Base-by-base conservation (phyloP, 179 eudicot genomes). In the Vitellaria paradoxa region DNA sequence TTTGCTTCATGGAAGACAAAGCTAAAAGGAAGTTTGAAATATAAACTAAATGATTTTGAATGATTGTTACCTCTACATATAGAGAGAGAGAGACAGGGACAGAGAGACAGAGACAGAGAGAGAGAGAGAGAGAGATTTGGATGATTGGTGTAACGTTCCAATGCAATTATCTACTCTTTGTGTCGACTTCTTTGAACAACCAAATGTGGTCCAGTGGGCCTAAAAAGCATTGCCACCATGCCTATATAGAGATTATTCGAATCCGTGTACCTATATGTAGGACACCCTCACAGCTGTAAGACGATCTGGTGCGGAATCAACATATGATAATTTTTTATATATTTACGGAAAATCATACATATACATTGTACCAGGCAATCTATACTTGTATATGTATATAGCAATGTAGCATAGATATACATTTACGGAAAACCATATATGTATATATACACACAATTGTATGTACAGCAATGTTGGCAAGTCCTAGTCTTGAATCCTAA, bases 191-290 rank as follows among this genome's bases (percentile, higher is more conserved):
- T 8, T 24, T 55, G 9, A 57, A 21, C 37, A 30, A 26, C 37
- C 46, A 55, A 53, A 50, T 14, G 42, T 71, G 74, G 42, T 7
- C 62, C 60, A 71, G 14, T 52, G 74, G 18, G 53, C 42, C 74
- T 71, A 57, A 61, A 30, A 52, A 71, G 46, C 61, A 23, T 50
- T 71, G 74, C 61, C 47, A 30, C 46, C 75, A 18, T 24, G 52
- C 60, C 45, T 24, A 24, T 50, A 12, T 70, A 14, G 11, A 17
- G 12, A 47, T 47, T 9, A 45, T 47, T 9, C 9, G 7, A 68
- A 68, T 46, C 12, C 12, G 55, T 20, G 56, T 1, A 30, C 37
- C 1, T 30, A 30, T 30, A 30, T 30, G 37, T 46, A 20, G 72
- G 72, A 52, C 15, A 46, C 72, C 72, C 56, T 30, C 30, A 20